These are phyloP conservation scores for Lanzia echinophila DNA, from an alignment of 2,329 filamentous ascomycete genomes.

Conservation along the genomic window DNA sequence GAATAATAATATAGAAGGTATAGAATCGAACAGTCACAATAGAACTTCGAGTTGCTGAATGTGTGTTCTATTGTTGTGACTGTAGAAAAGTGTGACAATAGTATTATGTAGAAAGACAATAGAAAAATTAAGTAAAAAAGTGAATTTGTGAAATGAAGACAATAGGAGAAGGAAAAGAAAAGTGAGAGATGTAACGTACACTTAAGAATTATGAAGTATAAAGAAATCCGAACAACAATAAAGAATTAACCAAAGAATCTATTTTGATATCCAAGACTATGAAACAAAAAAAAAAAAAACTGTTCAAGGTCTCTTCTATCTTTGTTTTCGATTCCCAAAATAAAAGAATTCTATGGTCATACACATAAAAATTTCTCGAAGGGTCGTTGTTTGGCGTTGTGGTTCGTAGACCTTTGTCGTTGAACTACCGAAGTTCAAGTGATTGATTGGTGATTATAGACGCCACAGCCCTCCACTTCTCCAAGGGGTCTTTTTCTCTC, in stretches of 20 bases:
- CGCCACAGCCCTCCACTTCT: no score
- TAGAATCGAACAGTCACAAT: background rate
- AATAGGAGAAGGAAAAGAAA: background rate
- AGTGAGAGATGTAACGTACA: background rate
- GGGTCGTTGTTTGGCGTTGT: no score
- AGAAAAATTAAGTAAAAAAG: background rate
- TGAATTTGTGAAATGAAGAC: background rate
- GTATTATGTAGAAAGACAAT: background rate
- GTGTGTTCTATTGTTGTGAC: background rate
- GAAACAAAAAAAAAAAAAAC: background rate
- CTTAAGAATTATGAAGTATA: background rate
- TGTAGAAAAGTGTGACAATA: background rate
- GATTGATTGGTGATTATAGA: no score
- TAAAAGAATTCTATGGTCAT: background rate
- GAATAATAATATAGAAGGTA: conserved; percentile 3
- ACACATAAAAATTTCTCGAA: no score
- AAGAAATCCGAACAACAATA: background rate
- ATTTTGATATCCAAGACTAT: conserved; percentile 1
- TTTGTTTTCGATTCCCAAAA: background rate
- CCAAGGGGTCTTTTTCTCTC: no score
- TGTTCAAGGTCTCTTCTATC: no score
- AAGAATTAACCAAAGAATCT: background rate
- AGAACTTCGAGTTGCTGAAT: background rate
- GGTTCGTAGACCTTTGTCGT: no score
- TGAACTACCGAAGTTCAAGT: no score